A percentile compares a stretch with the other conserved stretches of the same genome.
Evolutionary conservation across 805 yeast species (phyloP).

Genomic region (Candida cerambycidarum): DNA sequence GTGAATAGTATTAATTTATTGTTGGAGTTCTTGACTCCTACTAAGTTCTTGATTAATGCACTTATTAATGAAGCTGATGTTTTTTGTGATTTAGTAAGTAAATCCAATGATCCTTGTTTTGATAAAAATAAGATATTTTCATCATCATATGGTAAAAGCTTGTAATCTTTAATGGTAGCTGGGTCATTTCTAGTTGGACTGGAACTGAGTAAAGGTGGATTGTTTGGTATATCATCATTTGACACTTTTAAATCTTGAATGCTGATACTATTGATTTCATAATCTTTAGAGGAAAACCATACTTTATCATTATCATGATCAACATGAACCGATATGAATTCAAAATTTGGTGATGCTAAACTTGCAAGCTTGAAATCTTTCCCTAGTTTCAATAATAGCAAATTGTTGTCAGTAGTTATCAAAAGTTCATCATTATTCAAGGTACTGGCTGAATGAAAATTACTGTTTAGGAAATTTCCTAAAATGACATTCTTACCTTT

Average conservation of each 20-base stretch:
- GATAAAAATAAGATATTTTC: conserved; percentile 32
- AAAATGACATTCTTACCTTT: conserved; percentile 61
- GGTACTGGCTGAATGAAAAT: conserved; percentile 44
- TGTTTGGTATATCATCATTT: background rate
- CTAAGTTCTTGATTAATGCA: conserved; percentile 36
- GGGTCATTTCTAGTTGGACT: conserved; percentile 22
- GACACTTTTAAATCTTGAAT: conserved; percentile 16
- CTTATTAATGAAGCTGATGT: conserved; percentile 24
- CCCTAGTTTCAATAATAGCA: conserved; percentile 26
- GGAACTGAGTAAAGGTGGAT: conserved; percentile 1
- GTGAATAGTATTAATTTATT: conserved; percentile 42
- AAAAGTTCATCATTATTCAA: conserved; percentile 37
- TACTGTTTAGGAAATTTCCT: conserved; percentile 48
- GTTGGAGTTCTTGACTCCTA: conserved; percentile 36
- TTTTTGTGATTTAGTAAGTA: conserved; percentile 21
- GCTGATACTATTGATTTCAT: conserved; percentile 12
- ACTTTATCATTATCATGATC: conserved; percentile 20
- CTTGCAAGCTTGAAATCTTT: conserved; percentile 18
- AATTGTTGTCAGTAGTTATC: conserved; percentile 31
- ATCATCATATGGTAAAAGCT: conserved; percentile 25
- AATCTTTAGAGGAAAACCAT: conserved; percentile 25
- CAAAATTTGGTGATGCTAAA: conserved; percentile 18
- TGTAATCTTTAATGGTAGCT: conserved; percentile 22
- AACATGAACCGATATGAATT: conserved; percentile 20
- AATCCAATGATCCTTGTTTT: conserved; percentile 35